A percentile compares a stretch with the other conserved stretches of the same genome.
phyloP scores from a whole-genome alignment of 305 asterid species.

The Plantago coronopus region DNA sequence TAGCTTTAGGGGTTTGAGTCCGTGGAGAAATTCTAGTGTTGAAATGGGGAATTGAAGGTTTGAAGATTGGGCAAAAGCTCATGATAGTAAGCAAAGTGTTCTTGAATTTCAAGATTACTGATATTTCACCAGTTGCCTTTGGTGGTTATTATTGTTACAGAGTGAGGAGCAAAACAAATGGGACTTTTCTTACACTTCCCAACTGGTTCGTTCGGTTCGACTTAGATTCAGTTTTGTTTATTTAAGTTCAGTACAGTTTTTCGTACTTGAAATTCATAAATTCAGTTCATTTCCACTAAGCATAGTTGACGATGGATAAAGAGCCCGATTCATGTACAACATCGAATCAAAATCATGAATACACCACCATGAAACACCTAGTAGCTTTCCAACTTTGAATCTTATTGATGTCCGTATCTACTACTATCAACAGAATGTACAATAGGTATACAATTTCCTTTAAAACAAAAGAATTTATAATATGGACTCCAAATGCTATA shows the following conservation, averaged over 20 bases:
- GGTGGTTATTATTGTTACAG: conserved; percentile 1
- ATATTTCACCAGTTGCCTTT: not conserved
- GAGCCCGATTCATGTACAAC: no score
- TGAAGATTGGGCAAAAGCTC: conserved; percentile 58
- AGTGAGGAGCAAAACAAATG: no score
- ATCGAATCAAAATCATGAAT: no score
- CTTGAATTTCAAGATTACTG: not conserved
- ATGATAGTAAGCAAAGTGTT: conserved; percentile 18
- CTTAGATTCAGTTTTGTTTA: no score
- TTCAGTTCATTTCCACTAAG: no score
- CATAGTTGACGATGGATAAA: no score
- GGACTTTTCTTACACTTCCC: no score
- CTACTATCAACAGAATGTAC: conserved; percentile 21
- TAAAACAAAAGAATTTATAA: conserved; percentile 21
- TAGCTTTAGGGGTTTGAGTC: conserved; percentile 37
- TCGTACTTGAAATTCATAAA: no score
- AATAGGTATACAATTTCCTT: conserved; percentile 19
- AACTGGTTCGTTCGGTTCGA: no score
- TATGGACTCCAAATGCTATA: conserved; percentile 24
- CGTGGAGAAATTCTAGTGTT: conserved; percentile 33
- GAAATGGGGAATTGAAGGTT: conserved; percentile 37
- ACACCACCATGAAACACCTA: no score
- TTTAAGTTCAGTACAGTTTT: no score
- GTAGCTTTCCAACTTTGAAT: no score
- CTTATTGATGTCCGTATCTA: not conserved